These are phyloP conservation scores for Angomonas ambiguus DNA, from an alignment of 208 protist genomes.

Conservation along the genomic window DNA sequence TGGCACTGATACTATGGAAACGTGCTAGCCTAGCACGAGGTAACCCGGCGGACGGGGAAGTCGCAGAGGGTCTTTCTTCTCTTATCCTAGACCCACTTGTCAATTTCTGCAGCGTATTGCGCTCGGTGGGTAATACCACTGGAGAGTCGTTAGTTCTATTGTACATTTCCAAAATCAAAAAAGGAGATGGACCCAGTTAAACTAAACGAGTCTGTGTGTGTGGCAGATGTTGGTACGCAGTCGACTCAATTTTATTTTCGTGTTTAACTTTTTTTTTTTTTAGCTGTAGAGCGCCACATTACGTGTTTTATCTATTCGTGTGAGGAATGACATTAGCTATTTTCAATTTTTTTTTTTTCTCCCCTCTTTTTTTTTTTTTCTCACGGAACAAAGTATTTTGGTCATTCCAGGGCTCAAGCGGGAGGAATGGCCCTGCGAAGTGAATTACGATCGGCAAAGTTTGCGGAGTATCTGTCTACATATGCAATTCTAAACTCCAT, in stretches of 20 bases:
- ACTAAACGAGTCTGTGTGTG: too few species aligned
- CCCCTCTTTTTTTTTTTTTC: not conserved
- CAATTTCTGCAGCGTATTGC: conserved; percentile 57
- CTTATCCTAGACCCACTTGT: conserved; percentile 37
- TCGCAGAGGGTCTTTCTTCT: not conserved
- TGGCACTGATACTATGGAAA: conserved; percentile 43
- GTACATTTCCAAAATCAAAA: conserved; percentile 23
- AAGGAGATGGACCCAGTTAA: not conserved
- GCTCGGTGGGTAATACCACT: conserved; percentile 44
- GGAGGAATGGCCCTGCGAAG: conserved; percentile 15
- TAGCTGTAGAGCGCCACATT: not conserved
- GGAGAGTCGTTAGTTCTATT: conserved; percentile 37
- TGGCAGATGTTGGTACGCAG: not conserved
- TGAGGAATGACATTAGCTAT: not conserved
- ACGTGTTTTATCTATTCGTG: not conserved
- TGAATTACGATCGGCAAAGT: conserved; percentile 48
- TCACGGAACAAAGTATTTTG: not conserved
- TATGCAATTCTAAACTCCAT: conserved; percentile 79
- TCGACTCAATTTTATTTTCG: not conserved
- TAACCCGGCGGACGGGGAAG: not conserved
- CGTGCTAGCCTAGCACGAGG: not conserved
- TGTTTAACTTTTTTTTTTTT: not conserved
- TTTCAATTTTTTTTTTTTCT: not conserved
- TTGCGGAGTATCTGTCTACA: conserved; percentile 83
- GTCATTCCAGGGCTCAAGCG: not conserved